Evolutionary conservation across 2,329 filamentous ascomycete species (phyloP).

Genomic region (Aureobasidium uvarum): DNA sequence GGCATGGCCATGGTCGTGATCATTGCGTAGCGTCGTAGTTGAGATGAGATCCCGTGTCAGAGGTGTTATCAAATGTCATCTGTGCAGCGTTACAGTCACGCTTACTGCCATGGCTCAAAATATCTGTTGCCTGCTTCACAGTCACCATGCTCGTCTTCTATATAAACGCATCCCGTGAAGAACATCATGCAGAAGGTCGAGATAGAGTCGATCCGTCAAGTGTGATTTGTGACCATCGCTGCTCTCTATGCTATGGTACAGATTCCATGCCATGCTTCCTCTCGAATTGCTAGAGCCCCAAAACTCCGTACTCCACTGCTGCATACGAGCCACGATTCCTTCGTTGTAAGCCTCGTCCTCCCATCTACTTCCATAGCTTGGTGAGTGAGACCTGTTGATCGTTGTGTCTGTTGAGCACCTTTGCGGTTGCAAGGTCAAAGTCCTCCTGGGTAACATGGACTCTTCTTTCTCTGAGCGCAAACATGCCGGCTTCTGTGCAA

Average conservation of each 20-base stretch:
- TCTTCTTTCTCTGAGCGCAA: conserved; percentile 87
- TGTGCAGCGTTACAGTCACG: neutral
- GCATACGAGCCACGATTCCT: conserved; percentile 2
- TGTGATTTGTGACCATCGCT: neutral
- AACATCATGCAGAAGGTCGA: neutral
- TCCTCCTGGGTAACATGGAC: conserved; percentile 99
- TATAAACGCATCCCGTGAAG: neutral
- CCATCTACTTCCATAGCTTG: conserved; percentile 73
- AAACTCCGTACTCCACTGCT: conserved; percentile 21
- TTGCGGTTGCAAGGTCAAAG: conserved; percentile 96
- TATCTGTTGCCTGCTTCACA: neutral
- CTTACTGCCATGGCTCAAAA: neutral
- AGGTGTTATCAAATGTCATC: neutral
- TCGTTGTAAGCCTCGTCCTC: conserved; percentile 3
- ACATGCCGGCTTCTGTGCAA: conserved; percentile 98
- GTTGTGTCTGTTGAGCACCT: conserved; percentile 99
- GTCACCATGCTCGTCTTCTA: neutral
- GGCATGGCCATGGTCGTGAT: neutral
- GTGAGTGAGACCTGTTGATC: conserved; percentile 92
- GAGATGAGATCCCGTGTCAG: neutral
- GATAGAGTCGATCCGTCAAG: neutral
- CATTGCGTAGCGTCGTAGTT: no score
- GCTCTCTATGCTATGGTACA: conserved; percentile 24
- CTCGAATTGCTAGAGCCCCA: conserved; percentile 8
- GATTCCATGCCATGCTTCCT: conserved; percentile 20